phyloP scores from a whole-genome alignment of 1,284 basidiomycete species.

The Rhizoctonia solani region DNA sequence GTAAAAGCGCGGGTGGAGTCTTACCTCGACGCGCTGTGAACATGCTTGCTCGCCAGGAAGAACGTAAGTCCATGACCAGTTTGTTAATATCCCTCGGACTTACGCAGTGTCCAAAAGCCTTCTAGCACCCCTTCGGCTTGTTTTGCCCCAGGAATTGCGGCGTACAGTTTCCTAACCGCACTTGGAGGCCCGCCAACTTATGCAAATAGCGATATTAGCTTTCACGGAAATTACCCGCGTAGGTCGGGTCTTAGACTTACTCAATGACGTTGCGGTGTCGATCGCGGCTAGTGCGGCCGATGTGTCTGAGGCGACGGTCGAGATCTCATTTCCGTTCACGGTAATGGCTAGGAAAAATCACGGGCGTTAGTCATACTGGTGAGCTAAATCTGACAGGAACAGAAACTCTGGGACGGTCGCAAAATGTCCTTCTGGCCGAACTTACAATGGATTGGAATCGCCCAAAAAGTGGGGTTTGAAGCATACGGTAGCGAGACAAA shows the following conservation, averaged over 20 bases:
- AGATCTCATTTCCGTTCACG: slow-evolving; percentile 40
- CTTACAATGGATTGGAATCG: slow-evolving; percentile 29
- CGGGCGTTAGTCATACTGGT: slow-evolving; percentile 1
- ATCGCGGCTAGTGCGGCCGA: slow-evolving; percentile 43
- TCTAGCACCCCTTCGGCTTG: slow-evolving; percentile 35
- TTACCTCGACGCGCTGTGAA: slow-evolving; percentile 28
- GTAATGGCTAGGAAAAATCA: slow-evolving; percentile 32
- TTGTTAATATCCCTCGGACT: background rate
- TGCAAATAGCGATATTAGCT: background rate
- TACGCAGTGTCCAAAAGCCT: slow-evolving; percentile 41
- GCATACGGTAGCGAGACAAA: slow-evolving; percentile 49
- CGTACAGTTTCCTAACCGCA: slow-evolving; percentile 42
- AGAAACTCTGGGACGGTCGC: background rate
- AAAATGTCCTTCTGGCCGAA: slow-evolving; percentile 14
- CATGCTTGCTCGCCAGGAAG: background rate
- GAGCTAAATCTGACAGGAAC: background rate
- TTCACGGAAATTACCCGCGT: background rate
- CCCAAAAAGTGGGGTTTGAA: slow-evolving; percentile 29
- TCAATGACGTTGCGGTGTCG: slow-evolving; percentile 50
- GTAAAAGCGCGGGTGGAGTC: background rate
- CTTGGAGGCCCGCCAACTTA: slow-evolving; percentile 38
- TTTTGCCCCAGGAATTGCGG: slow-evolving; percentile 41
- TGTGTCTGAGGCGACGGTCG: slow-evolving; percentile 41
- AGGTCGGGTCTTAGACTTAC: slow-evolving; percentile 14
- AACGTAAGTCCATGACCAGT: background rate